phyloP scores from a whole-genome alignment of 2,329 filamentous ascomycete species.

The Stachybotrys echinatus region DNA sequence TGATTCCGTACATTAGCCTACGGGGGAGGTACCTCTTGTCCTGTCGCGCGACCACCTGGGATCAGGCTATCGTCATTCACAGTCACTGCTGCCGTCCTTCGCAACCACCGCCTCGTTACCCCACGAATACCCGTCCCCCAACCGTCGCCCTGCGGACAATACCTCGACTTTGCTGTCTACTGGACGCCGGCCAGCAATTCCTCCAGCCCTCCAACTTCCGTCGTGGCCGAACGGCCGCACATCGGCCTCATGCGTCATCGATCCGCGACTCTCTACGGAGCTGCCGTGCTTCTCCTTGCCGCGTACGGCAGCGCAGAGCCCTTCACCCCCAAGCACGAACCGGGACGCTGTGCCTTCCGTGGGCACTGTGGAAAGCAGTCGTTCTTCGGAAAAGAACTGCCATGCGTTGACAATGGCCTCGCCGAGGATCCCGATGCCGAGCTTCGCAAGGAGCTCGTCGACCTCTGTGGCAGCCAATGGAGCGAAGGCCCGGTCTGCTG shows the following conservation, averaged over 20 bases:
- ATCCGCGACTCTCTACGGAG: slow-evolving; percentile 23
- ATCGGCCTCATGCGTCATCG: slow-evolving; percentile 23
- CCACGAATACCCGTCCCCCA: no score
- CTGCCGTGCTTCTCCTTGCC: slow-evolving; percentile 21
- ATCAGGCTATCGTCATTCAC: no score
- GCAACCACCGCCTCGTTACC: no score
- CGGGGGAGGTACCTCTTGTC: background rate
- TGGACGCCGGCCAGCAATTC: no score
- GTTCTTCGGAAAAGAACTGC: slow-evolving; percentile 83
- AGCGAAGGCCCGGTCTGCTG: slow-evolving; percentile 80
- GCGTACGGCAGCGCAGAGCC: slow-evolving; percentile 19
- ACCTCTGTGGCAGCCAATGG: slow-evolving; percentile 87
- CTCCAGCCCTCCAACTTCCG: background rate
- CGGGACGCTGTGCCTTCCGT: slow-evolving; percentile 83
- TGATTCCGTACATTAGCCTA: background rate
- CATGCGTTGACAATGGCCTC: slow-evolving; percentile 85
- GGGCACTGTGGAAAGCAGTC: slow-evolving; percentile 88
- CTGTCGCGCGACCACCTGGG: no score
- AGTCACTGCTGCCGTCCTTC: no score
- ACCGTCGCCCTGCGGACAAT: no score
- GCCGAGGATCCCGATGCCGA: slow-evolving; percentile 69
- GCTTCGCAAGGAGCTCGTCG: slow-evolving; percentile 71
- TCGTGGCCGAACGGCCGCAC: slow-evolving; percentile 2
- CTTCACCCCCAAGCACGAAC: slow-evolving; percentile 65
- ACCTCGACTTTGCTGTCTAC: no score